Conservation (phyloP, 768 basidiomycete genomes). For the Lepiota venenata region DNA sequence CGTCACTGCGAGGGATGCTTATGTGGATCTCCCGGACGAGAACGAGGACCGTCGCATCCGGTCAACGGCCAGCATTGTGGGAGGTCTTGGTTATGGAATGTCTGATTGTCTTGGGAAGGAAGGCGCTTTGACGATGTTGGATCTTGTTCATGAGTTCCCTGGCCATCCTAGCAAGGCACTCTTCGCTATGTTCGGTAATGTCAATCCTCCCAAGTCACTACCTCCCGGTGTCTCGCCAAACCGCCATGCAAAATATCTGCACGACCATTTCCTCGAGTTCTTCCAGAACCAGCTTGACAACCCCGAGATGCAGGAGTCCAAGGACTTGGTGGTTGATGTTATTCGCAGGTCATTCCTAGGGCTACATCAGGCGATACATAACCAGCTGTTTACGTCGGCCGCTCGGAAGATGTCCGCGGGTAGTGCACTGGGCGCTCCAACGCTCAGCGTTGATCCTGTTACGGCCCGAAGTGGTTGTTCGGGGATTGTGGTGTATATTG, state of each 20-base stretch:
- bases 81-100: constrained; percentile 94
- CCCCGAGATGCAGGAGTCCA: constrained; percentile 26
- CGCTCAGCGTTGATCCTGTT: constrained; percentile 38
- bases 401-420: constrained; percentile 73
- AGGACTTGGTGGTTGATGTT: constrained; percentile 66
- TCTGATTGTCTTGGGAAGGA: constrained; percentile 85
- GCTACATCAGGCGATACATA: constrained; percentile 80
- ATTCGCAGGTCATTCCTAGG: constrained; percentile 84
- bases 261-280: constrained; percentile 69
- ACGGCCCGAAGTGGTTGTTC: constrained; percentile 71
- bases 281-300: constrained; percentile 58
- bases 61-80: constrained; percentile 84
- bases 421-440: constrained; percentile 38
- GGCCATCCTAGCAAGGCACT: constrained; percentile 76
- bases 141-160: constrained; percentile 88
- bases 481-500: constrained; percentile 83
- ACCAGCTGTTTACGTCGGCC: constrained; percentile 49
- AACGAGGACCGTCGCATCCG: constrained; percentile 88
- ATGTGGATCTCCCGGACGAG: constrained; percentile 73
- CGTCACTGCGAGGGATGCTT: constrained; percentile 52
- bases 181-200: constrained; percentile 94
- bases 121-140: constrained; percentile 84
- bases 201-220: constrained; percentile 41
- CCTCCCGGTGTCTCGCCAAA: constrained; percentile 54
- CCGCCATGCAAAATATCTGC: constrained; percentile 76